A percentile compares a stretch with the other conserved stretches of the same genome.
phyloP scores from a whole-genome alignment of 768 basidiomycete genomes.

The Paxillus involutus region DNA sequence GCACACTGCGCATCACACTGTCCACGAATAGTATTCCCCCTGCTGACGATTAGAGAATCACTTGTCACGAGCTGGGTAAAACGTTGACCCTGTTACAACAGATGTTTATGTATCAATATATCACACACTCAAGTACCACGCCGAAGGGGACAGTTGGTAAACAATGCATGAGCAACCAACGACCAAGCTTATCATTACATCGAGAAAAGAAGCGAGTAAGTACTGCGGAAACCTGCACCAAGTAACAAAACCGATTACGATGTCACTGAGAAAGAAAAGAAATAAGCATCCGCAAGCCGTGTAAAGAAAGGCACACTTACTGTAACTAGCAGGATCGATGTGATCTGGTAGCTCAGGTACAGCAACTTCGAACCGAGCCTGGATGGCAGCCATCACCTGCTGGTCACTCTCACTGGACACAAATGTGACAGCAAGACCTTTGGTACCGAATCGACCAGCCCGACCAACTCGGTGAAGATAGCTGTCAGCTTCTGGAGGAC shows the following conservation, averaged over 20 bases:
- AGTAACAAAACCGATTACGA: slow-evolving; percentile 36
- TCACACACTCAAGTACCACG: too few relatives aligned
- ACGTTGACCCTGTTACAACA: too few relatives aligned
- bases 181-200: slow-evolving; percentile 26
- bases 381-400: slow-evolving; percentile 93
- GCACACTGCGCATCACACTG: too few relatives aligned
- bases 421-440: slow-evolving; percentile 97
- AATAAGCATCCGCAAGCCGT: background rate
- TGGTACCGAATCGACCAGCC: slow-evolving; percentile 99
- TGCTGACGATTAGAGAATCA: too few relatives aligned
- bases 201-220: background rate
- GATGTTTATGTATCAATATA: too few relatives aligned
- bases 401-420: slow-evolving; percentile 90
- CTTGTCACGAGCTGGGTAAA: too few relatives aligned
- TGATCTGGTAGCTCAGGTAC: slow-evolving; percentile 93
- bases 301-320: slow-evolving; percentile 46
- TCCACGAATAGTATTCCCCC: too few relatives aligned
- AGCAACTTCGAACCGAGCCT: slow-evolving; percentile 95
- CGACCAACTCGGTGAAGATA: slow-evolving; percentile 99
- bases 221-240: slow-evolving; percentile 6
- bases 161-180: slow-evolving; percentile 2
- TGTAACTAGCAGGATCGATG: slow-evolving; percentile 94
- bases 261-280: slow-evolving; percentile 33
- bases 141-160: background rate
- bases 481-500: slow-evolving; percentile 94